Evolutionary conservation across 2,329 filamentous ascomycete species (phyloP).

Genomic region (Lachnellula occidentalis): DNA sequence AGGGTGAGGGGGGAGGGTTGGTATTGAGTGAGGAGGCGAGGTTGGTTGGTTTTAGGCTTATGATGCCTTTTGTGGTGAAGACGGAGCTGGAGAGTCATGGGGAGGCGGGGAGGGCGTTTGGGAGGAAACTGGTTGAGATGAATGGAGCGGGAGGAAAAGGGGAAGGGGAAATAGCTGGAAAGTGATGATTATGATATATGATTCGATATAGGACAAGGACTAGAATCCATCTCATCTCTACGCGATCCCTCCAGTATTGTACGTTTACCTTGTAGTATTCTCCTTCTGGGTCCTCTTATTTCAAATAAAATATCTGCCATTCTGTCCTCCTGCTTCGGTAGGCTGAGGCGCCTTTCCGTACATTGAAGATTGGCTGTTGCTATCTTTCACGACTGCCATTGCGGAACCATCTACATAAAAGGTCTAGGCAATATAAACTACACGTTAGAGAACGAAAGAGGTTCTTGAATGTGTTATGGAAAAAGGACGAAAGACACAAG

Average conservation of each 20-base stretch:
- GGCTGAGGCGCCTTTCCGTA: neutral
- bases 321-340: constrained; percentile 1
- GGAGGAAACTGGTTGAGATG: neutral
- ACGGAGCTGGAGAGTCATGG: constrained; percentile 6
- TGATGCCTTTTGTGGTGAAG: constrained; percentile 11
- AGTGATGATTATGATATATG: neutral
- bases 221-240: neutral
- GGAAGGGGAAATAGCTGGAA: neutral
- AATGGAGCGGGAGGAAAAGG: neutral
- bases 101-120: constrained; percentile 3
- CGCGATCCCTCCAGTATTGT: constrained; percentile 12
- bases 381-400: neutral
- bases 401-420: neutral
- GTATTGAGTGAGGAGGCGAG: constrained; percentile 8
- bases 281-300: constrained; percentile 2
- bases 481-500: neutral
- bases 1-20: constrained; percentile 1
- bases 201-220: neutral
- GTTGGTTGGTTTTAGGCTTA: constrained; percentile 1
- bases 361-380: neutral
- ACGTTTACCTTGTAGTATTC: too few species aligned
- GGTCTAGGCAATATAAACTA: neutral
- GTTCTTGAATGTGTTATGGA: neutral
- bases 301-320: constrained; percentile 15
- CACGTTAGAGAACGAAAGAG: neutral